A percentile compares a stretch with the other conserved stretches of the same genome.
These are phyloP conservation scores for Salix brachista DNA, from an alignment of 345 rosid species.

Conservation along the genomic window DNA sequence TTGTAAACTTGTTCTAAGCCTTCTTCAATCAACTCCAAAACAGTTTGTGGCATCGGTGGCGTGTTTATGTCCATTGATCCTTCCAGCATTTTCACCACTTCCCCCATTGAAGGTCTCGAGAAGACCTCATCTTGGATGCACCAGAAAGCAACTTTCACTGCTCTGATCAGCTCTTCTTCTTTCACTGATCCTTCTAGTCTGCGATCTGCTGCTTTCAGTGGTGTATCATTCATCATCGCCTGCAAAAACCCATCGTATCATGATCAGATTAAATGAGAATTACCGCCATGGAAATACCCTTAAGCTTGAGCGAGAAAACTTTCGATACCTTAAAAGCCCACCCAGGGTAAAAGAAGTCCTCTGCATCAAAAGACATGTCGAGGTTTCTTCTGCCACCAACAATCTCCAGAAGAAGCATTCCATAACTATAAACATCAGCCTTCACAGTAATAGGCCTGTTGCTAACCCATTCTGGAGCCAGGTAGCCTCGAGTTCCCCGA, in stretches of 20 bases:
- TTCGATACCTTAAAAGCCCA: slow-evolving; percentile 71
- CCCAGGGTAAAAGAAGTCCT: slow-evolving; percentile 73
- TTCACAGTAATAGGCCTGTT: slow-evolving; percentile 32
- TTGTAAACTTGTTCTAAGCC: slow-evolving; percentile 73
- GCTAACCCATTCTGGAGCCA: slow-evolving; percentile 34
- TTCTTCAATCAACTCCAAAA: slow-evolving; percentile 72
- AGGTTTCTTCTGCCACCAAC: slow-evolving; percentile 32
- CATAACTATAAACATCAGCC: slow-evolving; percentile 34
- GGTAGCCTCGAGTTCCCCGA: slow-evolving; percentile 29
- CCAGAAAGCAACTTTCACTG: slow-evolving; percentile 28
- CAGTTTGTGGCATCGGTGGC: slow-evolving; percentile 87
- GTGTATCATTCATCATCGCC: slow-evolving; percentile 21
- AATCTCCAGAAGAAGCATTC: slow-evolving; percentile 31
- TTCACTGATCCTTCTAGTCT: slow-evolving; percentile 14
- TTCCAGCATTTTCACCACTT: slow-evolving; percentile 30
- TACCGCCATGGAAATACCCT: background rate
- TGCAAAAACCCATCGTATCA: background rate
- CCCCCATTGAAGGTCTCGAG: slow-evolving; percentile 33
- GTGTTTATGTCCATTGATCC: slow-evolving; percentile 35
- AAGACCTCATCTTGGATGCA: slow-evolving; percentile 34
- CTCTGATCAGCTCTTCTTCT: slow-evolving; percentile 28
- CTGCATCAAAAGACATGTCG: slow-evolving; percentile 24
- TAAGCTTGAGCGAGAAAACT: background rate
- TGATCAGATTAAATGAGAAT: background rate
- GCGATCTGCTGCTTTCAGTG: slow-evolving; percentile 24